Conservation (phyloP, 352 stramenopile species). For the Hyaloperonospora arabidopsidis region DNA sequence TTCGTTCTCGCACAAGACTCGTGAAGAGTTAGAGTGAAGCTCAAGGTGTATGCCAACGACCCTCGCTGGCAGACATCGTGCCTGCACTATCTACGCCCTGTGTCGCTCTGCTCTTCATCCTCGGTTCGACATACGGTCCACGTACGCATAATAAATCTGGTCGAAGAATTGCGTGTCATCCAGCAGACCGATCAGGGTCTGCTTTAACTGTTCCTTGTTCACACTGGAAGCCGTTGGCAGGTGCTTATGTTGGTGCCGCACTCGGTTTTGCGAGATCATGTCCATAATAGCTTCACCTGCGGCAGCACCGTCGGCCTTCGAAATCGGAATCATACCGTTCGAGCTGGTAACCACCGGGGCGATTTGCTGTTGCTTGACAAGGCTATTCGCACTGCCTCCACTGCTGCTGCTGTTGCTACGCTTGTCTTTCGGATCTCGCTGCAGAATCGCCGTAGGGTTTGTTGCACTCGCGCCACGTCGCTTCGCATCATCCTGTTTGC, state of each 20-base stretch:
- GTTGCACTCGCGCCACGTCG: conserved; percentile 16
- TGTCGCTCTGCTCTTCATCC: conserved; percentile 22
- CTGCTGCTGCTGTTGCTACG: conserved; percentile 27
- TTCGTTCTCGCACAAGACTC: conserved; percentile 7
- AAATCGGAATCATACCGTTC: conserved; percentile 57
- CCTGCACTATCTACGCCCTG: conserved; percentile 25
- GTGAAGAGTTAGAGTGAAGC: conserved; percentile 8
- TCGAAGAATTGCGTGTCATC: conserved; percentile 83
- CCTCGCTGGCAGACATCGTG: conserved; percentile 18
- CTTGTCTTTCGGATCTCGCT: conserved; percentile 41
- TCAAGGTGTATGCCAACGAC: conserved; percentile 31
- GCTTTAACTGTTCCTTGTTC: conserved; percentile 83
- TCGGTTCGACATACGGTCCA: conserved; percentile 50
- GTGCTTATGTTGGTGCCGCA: conserved; percentile 32
- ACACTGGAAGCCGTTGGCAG: conserved; percentile 25
- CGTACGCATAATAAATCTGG: conserved; percentile 83
- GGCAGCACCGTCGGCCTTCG: conserved; percentile 68
- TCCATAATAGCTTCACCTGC: conserved; percentile 76
- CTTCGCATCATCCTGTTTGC: conserved; percentile 49
- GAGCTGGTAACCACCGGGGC: conserved; percentile 10
- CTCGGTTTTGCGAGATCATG: conserved; percentile 60
- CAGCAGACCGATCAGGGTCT: conserved; percentile 69
- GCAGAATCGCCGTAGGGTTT: conserved; percentile 54
- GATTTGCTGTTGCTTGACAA: conserved; percentile 19
- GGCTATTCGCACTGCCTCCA: conserved; percentile 21